Base-by-base conservation (phyloP, 352 stramenopile species). In the Phytopythium boreale region DNA sequence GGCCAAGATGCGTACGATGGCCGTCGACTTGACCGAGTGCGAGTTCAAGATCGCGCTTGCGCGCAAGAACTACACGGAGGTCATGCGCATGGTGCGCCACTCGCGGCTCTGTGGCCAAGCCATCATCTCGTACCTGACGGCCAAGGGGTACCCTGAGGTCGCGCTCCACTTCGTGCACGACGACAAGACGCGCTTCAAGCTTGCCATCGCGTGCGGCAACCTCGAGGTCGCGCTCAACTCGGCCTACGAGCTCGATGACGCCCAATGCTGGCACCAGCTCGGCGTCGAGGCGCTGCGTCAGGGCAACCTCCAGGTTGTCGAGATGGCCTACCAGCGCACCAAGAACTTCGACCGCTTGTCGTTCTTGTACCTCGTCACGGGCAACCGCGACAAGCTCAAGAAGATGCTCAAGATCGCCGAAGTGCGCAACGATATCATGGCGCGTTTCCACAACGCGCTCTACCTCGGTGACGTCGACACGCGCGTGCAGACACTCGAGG, bases 331-430 rank as follows among this genome's bases (percentile, higher is more conserved):
- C 72, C 97, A 99, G 86, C 92, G 96, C 47, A 99, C 97, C 29
- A 99, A 99, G 77, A 98, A 99, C 84, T 99, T 99, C 72, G 97
- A 99, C 71, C 93, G 96, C n/a, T 80, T 99, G 19, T 98, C 92
- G 57, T 99, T 99, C 80, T 77, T 99, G 36, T 99, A 99, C 80
- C 82, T 99, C 20, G 91, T 99, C 47, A 99, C 97, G 52, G 98
- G 98, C 60, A 98, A 99, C 79, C 97, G 88, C 44, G 97, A 99
- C 64, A 99, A 99, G 81, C 88, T 99, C 14, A 88, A 95, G 66
- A 99, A 99, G 82, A 99, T 99, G 97, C 86, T 99, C 62, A 99
- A 99, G 79, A 99, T 99, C 57, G 95, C 97, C 6, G 96, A 99
- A 75, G 97, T 99, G 73, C 89, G 97, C 59, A 92, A 96, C 66